Conservation (phyloP, 2,329 filamentous ascomycete species). For the Pyrenochaeta sp. region DNA sequence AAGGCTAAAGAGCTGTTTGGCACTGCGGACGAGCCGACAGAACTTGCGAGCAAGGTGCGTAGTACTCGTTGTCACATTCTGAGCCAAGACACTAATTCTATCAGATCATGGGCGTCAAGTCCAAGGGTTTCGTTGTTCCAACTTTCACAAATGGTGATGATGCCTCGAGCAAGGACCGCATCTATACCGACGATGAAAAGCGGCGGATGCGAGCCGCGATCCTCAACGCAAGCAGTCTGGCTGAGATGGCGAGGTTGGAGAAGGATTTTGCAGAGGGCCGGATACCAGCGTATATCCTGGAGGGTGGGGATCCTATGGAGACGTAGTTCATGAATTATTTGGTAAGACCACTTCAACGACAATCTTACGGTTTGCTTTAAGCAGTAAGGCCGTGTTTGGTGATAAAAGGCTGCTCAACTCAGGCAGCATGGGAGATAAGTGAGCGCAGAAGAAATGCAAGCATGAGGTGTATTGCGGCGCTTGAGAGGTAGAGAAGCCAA, state of each 20-base stretch:
- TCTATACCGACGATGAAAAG: slow-evolving; percentile 86
- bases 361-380: not conserved
- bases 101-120: slow-evolving; percentile 83
- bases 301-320: slow-evolving; percentile 40
- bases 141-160: slow-evolving; percentile 48
- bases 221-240: slow-evolving; percentile 84
- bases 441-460: not conserved
- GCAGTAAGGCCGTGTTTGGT: not conserved
- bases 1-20: slow-evolving; percentile 85
- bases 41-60: slow-evolving; percentile 66
- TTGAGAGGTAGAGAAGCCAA: not conserved
- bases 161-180: slow-evolving; percentile 65
- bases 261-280: slow-evolving; percentile 91
- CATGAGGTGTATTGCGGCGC: not conserved
- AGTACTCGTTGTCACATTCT: not conserved
- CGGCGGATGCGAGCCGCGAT: slow-evolving; percentile 87
- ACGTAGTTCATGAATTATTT: slow-evolving; percentile 18
- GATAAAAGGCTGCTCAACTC: not conserved
- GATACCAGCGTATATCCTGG: slow-evolving; percentile 65
- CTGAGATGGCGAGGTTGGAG: slow-evolving; percentile 89
- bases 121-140: slow-evolving; percentile 72
- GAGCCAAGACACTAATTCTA: slow-evolving; percentile 37
- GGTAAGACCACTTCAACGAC: not conserved
- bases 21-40: slow-evolving; percentile 77
- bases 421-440: too few relatives aligned